These are phyloP conservation scores for Raddia distichophylla DNA, from an alignment of 176 grass and related monocot species.

Conservation along the genomic window DNA sequence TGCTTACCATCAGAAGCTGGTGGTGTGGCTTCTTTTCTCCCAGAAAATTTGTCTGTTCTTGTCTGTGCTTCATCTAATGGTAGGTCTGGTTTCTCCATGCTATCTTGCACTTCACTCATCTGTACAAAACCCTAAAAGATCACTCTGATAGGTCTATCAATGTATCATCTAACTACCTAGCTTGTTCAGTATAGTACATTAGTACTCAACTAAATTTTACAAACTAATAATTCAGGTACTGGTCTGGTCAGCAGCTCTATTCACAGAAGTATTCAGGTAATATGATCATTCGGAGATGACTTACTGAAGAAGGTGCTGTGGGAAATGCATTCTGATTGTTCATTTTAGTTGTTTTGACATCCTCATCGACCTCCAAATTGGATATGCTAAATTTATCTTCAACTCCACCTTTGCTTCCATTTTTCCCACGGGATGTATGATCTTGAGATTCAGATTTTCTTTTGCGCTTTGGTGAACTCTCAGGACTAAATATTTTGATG, in stretches of 20 bases:
- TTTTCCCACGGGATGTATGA: constrained; percentile 48
- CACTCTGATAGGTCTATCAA: constrained; percentile 17
- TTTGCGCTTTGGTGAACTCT: constrained; percentile 77
- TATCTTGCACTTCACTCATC: constrained; percentile 53
- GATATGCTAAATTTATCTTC: constrained; percentile 57
- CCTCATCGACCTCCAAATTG: constrained; percentile 35
- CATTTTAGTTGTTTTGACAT: constrained; percentile 42
- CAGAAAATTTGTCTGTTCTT: constrained; percentile 42
- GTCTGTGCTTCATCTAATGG: constrained; percentile 35
- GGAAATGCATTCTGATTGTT: constrained; percentile 46
- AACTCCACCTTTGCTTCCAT: constrained; percentile 49
- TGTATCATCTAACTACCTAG: constrained; percentile 10
- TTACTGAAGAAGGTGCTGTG: constrained; percentile 43
- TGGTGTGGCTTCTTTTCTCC: constrained; percentile 48
- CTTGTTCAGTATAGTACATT: constrained; percentile 6
- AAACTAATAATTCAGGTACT: constrained; percentile 8
- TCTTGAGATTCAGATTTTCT: constrained; percentile 43
- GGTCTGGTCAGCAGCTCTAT: constrained; percentile 1
- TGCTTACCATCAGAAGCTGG: constrained; percentile 47
- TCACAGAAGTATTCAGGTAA: constrained; percentile 23
- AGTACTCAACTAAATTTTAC: not conserved
- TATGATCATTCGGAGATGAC: constrained; percentile 29
- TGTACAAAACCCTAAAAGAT: constrained; percentile 44
- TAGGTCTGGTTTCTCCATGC: constrained; percentile 30
- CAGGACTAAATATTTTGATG: constrained; percentile 79